Conservation (phyloP, 2,329 filamentous ascomycete genomes). For the Xylaria arbuscula region DNA sequence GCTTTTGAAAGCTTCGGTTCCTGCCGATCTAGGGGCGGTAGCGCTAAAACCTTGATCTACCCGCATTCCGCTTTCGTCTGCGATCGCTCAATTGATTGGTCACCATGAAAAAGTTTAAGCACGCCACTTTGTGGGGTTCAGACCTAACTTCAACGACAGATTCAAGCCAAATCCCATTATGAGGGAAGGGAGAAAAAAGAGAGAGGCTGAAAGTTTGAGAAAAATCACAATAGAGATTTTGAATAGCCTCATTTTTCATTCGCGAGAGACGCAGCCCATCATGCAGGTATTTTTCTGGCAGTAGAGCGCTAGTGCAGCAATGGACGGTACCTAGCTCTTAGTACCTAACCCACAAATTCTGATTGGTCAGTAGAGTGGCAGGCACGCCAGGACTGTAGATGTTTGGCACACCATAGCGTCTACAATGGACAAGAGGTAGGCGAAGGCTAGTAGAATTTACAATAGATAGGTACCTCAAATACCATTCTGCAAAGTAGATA, state of each 20-base stretch:
- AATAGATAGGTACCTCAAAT: not conserved
- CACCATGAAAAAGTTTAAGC: slow-evolving; percentile 16
- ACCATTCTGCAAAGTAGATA: not conserved
- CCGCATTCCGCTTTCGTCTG: slow-evolving; percentile 34
- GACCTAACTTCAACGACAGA: slow-evolving; percentile 34
- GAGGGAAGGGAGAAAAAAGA: not conserved
- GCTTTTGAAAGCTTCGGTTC: slow-evolving; percentile 27
- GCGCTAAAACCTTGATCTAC: slow-evolving; percentile 16
- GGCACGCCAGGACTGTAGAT: not conserved
- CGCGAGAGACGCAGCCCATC: not conserved
- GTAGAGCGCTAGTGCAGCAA: not conserved
- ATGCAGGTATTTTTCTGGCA: not conserved
- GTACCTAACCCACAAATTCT: not conserved
- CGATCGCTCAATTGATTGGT: slow-evolving; percentile 32
- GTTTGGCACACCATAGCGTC: not conserved
- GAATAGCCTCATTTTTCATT: not conserved
- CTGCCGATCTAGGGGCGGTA: slow-evolving; percentile 26
- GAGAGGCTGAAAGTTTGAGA: not conserved
- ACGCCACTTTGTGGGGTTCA: slow-evolving; percentile 25
- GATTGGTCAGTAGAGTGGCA: not conserved
- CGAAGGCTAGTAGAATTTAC: not conserved
- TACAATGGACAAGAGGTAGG: not conserved
- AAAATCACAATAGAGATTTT: not conserved
- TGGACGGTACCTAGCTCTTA: not conserved
- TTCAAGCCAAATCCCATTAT: not conserved